Base-by-base conservation (phyloP, 1,284 basidiomycete genomes). In the Ganoderma multipileum region DNA sequence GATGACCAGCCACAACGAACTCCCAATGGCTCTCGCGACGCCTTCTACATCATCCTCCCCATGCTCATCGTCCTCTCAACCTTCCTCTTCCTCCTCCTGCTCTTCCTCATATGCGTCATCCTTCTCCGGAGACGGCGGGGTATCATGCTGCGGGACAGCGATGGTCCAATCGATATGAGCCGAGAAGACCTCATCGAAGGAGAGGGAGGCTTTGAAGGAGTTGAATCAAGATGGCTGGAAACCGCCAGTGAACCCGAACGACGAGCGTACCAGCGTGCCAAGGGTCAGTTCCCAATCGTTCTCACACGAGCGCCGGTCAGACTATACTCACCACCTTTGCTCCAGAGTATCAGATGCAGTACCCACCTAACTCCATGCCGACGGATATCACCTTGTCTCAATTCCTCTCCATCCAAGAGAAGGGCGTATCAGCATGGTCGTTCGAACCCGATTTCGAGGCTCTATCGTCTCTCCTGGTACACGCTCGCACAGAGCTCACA, bases 381-480 rank as follows among this genome's bases (percentile, higher is more conserved):
- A 96, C 97, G 62, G 96, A 98, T 79, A 98, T 98, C 80, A 98
- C 97, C 0, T 85, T 98, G 47, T 97, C 96, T 1, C 96, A 98
- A 77, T 98, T 98, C 82, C 89, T 98, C 39, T 96, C 96, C 28
- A 98, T 98, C 70, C 96, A 98, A 80, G 96, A 98, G 83, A 98
- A 98, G 79, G 96, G 96, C 71, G 96, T 98, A 54, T 96, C 96
- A 30, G 96, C 96, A 8, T 98, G 96, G 96, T 95, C 91, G 23
- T 98, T 98, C 77, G 96, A 98, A 79, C 97, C 96, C 54, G 96
- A 98, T 80, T 97, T 96, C 79, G 96, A 98, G 81, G 92, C 94
- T 61, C 90, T 96, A 78, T 91, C 95, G 68, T 95, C 94, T 6
- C 85, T 98, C 58, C 88, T 97, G 58, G 96, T 98, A 54, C 95